Evolutionary conservation across 2,329 filamentous ascomycete species (phyloP), one percentile per base, ranked within the genome.

Genomic region (Aspergillus terreus): DNA sequence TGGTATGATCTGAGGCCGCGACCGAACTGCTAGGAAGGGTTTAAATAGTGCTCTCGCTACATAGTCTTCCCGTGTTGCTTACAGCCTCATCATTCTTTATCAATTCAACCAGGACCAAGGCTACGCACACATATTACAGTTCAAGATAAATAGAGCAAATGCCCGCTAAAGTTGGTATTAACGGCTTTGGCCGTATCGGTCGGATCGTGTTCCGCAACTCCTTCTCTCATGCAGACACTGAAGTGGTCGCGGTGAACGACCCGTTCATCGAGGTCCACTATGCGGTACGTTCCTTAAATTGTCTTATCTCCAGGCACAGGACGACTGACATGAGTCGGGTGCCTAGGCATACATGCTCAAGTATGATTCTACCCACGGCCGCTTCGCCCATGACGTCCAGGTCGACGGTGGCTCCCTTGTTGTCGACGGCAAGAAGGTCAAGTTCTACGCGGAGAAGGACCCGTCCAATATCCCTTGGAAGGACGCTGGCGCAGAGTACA

Each of bases 121-220:
- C 27, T 9, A 30, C 27, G 23, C 27, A 30, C 27, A 9, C 27
- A 9, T 9, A 7, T 30, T 30, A 23, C 23, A 23, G 23, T 6
- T 23, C 6, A 23, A 23, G 27, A 2, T 19, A 2, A 30, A 11
- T 10, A 11, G 7, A 30, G 27, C 6, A 9, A 9, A 30, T 30
- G 27, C 6, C 27, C 10, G 27, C 27, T 9, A 30, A 95, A 85
- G 90, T 95, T 75, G 91, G 91, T 77, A 96, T 96, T 87, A 97
- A 96, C 88, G 92, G 94, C 78, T 99, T 99, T 83, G 94, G 94
- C 82, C 92, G 92, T 79, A 99, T 99, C 79, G 92, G 92, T 72
- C 89, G 94, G 77, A 96, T 99, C 77, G 84, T 78, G 25, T 43
- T 15, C 9, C 6, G 44, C 19, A 27, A 40, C 44, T 30, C 23